Percentiles rank a stretch among this genome's conserved stretches.
Conservation (phyloP, 2,329 filamentous ascomycete species). For the Fusarium setosum region DNA sequence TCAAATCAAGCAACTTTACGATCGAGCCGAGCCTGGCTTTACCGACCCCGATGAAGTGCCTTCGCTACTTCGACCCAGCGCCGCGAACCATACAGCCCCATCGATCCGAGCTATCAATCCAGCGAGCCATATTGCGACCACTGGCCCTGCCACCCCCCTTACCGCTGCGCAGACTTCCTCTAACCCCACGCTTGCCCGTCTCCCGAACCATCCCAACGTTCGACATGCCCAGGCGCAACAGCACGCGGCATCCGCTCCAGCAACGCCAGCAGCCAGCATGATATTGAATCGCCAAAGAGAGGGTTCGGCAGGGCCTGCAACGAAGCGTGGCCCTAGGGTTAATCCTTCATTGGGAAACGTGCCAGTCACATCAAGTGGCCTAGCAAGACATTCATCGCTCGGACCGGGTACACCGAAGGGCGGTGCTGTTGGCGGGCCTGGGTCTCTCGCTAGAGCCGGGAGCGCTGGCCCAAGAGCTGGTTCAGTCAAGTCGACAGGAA, state of each 20-base stretch:
- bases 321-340: conserved; percentile 64
- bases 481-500: conserved; percentile 56
- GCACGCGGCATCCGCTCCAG: conserved; percentile 67
- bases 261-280: conserved; percentile 70
- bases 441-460: conserved; percentile 60
- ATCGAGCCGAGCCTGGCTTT: conserved; percentile 71
- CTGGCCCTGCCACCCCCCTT: conserved; percentile 42
- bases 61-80: conserved; percentile 69
- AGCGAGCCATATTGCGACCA: conserved; percentile 48
- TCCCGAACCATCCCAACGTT: conserved; percentile 57
- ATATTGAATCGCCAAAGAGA: conserved; percentile 67
- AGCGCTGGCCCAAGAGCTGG: conserved; percentile 69
- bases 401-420: conserved; percentile 72
- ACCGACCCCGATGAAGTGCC: conserved; percentile 72
- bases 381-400: conserved; percentile 72
- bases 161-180: conserved; percentile 47
- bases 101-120: conserved; percentile 57
- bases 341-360: conserved; percentile 60
- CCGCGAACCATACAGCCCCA: conserved; percentile 60
- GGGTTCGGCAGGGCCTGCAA: conserved; percentile 69
- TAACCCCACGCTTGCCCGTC: conserved; percentile 56
- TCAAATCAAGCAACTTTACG: conserved; percentile 71
- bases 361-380: conserved; percentile 65
- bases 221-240: conserved; percentile 63
- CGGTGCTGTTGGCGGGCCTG: conserved; percentile 43